Conservation (phyloP, 2,329 filamentous ascomycete species). For the Xylaria sp. region DNA sequence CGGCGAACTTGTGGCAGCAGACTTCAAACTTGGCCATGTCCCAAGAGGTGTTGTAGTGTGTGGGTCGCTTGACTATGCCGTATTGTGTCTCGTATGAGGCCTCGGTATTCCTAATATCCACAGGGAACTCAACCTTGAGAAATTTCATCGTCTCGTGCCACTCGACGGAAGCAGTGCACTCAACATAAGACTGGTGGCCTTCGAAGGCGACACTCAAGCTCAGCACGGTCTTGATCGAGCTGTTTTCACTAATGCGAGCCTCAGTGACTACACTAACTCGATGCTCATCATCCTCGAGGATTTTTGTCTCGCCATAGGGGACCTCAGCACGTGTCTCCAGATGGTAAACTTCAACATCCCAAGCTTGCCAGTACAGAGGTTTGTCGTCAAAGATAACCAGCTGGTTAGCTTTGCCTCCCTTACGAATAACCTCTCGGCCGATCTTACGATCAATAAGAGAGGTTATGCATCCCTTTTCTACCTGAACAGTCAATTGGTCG, state of each 20-base stretch:
- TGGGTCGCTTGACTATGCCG: constrained; percentile 87
- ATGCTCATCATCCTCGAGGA: constrained; percentile 78
- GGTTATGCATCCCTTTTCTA: constrained; percentile 81
- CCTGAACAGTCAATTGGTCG: constrained; percentile 76
- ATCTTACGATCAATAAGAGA: constrained; percentile 82
- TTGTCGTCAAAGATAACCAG: constrained; percentile 97
- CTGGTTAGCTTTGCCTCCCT: constrained; percentile 83
- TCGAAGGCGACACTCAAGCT: constrained; percentile 77
- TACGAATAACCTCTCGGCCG: constrained; percentile 80
- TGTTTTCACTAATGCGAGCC: constrained; percentile 87
- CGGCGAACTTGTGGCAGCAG: constrained; percentile 94
- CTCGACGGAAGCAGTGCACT: constrained; percentile 87
- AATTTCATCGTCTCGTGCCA: constrained; percentile 99
- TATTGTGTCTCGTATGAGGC: constrained; percentile 96
- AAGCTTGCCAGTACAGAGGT: constrained; percentile 95
- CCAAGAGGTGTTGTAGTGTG: constrained; percentile 98
- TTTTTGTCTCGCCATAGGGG: constrained; percentile 71
- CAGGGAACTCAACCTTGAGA: constrained; percentile 98
- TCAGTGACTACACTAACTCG: constrained; percentile 84
- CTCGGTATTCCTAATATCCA: constrained; percentile 89
- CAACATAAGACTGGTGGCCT: constrained; percentile 75
- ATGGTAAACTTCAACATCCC: constrained; percentile 98
- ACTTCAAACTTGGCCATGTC: constrained; percentile 99
- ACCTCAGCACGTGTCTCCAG: constrained; percentile 87
- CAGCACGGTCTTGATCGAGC: constrained; percentile 87